A percentile compares a stretch with the other conserved stretches of the same genome.
Conservation (phyloP, 1,139 yeast genomes). For the Yamadazyma triangularis region DNA sequence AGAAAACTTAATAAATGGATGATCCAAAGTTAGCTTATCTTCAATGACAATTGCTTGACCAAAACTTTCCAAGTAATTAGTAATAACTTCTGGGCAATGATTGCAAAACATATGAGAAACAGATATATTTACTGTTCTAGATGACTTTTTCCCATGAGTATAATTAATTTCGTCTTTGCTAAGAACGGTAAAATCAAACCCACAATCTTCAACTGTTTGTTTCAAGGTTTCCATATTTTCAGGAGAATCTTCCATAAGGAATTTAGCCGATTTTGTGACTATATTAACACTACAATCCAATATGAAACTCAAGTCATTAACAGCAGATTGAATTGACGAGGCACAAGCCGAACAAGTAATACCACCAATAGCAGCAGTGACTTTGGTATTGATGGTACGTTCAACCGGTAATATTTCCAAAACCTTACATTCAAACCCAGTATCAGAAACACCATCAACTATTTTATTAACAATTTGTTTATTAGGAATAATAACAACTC, state of each 20-base stretch:
- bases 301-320: conserved; percentile 49
- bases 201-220: conserved; percentile 57
- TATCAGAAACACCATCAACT: conserved; percentile 42
- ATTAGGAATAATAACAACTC: conserved; percentile 45
- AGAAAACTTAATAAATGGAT: conserved; percentile 59
- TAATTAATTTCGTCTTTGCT: conserved; percentile 38
- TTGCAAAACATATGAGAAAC: conserved; percentile 71
- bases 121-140: conserved; percentile 53
- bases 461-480: conserved; percentile 51
- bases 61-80: conserved; percentile 43
- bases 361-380: conserved; percentile 64
- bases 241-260: conserved; percentile 43
- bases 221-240: conserved; percentile 33
- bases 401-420: conserved; percentile 58
- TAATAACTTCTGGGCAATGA: conserved; percentile 60
- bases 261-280: conserved; percentile 57
- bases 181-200: conserved; percentile 55
- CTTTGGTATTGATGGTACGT: conserved; percentile 42
- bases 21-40: conserved; percentile 49
- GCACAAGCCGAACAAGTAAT: conserved; percentile 76
- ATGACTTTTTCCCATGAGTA: conserved; percentile 38
- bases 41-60: conserved; percentile 58
- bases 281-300: conserved; percentile 51
- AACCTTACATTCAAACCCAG: conserved; percentile 56
- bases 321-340: conserved; percentile 48